A percentile compares a stretch with the other conserved stretches of the same genome.
These are phyloP conservation scores for Alternaria hordeiaustralica DNA, from an alignment of 2,329 filamentous ascomycete genomes.

Conservation along the genomic window DNA sequence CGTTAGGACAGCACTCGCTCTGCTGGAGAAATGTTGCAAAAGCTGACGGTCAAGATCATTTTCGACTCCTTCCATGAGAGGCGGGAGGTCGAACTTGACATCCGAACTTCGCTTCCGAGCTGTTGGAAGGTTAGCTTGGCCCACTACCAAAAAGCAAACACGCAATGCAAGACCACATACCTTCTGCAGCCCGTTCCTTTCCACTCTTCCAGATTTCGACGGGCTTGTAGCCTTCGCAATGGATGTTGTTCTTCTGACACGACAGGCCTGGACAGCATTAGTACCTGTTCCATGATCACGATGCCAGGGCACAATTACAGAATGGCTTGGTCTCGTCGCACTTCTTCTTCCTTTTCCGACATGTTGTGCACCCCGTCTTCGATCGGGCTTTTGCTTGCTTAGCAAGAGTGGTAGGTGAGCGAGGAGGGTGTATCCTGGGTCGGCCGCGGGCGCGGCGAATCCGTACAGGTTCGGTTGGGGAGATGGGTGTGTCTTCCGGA, in stretches of 20 bases:
- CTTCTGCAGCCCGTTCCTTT: conserved; percentile 74
- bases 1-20: conserved; percentile 80
- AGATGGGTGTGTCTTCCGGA: conserved; percentile 41
- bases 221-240: conserved; percentile 88
- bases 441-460: conserved; percentile 67
- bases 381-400: conserved; percentile 78
- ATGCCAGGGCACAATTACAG: conserved; percentile 40
- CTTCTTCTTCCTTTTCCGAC: conserved; percentile 67
- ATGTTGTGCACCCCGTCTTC: conserved; percentile 66
- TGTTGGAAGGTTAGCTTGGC: conserved; percentile 28
- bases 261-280: conserved; percentile 69
- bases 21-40: conserved; percentile 80
- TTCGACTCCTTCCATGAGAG: conserved; percentile 81
- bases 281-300: conserved; percentile 2
- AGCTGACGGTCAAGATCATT: conserved; percentile 80
- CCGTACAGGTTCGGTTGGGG: conserved; percentile 46
- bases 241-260: conserved; percentile 90
- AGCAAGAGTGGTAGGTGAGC: conserved; percentile 62
- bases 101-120: conserved; percentile 44
- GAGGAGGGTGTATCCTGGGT: conserved; percentile 79
- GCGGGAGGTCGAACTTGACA: conserved; percentile 57
- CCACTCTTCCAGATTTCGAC: conserved; percentile 89
- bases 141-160: not conserved
- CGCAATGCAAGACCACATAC: conserved; percentile 35
- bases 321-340: conserved; percentile 59